Base-by-base conservation (phyloP, 2,329 filamentous ascomycete species). In the Moelleriella libera region DNA sequence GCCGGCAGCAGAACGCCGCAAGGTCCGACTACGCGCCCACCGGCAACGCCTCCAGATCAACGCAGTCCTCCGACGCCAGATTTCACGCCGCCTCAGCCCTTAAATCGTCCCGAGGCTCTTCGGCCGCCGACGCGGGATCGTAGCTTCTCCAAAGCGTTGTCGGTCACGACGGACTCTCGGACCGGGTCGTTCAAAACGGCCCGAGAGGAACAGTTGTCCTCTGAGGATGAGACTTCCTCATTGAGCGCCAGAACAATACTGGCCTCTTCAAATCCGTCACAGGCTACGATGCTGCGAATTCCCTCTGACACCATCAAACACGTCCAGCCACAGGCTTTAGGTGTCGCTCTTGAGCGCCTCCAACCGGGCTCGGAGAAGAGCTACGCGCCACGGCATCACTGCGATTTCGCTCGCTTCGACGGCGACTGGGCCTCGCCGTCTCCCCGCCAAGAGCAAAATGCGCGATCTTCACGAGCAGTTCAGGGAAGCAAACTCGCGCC, bases 151-250 rank as follows among this genome's bases (percentile, higher is more conserved):
- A 75, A 75, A 51, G 63, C 70, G 8, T 80, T 72, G 51, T 63
- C 70, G 7, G 80, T 71, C 8, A 77, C 72, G 6, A 71, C 69
- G 1, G 81, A 78, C 46, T 80, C 76, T n/a, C 74, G 74, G 40
- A 73, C 80, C 28, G 80, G 82, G 47, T 88, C 84, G 1, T 88
- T 87, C 57, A 80, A 68, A 53, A 88, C 85, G 2, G 84, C 84
- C 5, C 72, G 69, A 40, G 84, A 88, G 62, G 74, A 76, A 43
- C 73, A 75, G 1, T 72, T 71, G 14, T 77, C 76, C 1, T 83
- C 82, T 21, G 78, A 79, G 31, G 80, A 83, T 47, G 72, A 75
- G 50, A 68, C 72, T 48, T 62, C 60, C 41, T 67, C 57, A 48
- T 64, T 66, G 11, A 69, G 69, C 4, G 53, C 69, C 29, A 64